These are phyloP conservation scores for Penicillium simplicissimum DNA, from an alignment of 495 filamentous ascomycete species.

Conservation along the genomic window DNA sequence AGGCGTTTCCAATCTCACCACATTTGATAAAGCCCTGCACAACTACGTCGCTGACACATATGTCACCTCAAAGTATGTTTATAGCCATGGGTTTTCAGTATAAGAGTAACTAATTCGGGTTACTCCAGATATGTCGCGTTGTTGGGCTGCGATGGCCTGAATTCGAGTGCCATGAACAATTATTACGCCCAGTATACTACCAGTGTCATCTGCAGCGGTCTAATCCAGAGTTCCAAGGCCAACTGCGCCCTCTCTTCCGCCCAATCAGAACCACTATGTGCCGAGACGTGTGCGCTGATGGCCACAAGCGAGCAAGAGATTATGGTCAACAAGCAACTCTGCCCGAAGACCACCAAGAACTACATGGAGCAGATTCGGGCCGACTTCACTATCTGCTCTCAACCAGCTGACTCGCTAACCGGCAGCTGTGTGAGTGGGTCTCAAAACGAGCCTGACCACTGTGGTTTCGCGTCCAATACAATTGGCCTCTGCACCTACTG, in stretches of 20 bases:
- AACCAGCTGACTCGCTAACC: conserved; percentile 75
- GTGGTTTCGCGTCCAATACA: conserved; percentile 80
- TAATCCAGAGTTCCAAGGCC: conserved; percentile 87
- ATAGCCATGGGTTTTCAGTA: not conserved
- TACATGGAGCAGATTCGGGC: conserved; percentile 80
- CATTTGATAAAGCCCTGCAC: conserved; percentile 77
- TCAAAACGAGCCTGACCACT: conserved; percentile 82
- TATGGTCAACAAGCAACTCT: conserved; percentile 70
- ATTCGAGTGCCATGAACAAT: conserved; percentile 76
- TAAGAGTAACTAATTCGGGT: conserved; percentile 20
- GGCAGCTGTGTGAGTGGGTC: conserved; percentile 72
- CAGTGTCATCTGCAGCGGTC: conserved; percentile 89
- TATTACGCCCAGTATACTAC: conserved; percentile 94
- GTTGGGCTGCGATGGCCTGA: conserved; percentile 79
- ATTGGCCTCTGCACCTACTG: conserved; percentile 88
- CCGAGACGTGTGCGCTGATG: conserved; percentile 79
- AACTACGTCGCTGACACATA: conserved; percentile 74
- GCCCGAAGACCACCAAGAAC: conserved; percentile 59
- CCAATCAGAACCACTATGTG: conserved; percentile 78
- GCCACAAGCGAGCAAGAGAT: conserved; percentile 87
- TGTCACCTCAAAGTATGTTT: conserved; percentile 69
- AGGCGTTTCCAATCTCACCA: conserved; percentile 69
- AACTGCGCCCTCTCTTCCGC: conserved; percentile 64
- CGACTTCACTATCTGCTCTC: conserved; percentile 87
- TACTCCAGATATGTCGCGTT: conserved; percentile 43